Evolutionary conservation across 345 rosid genomes (phyloP).

Genomic region (Nephelium lappaceum): DNA sequence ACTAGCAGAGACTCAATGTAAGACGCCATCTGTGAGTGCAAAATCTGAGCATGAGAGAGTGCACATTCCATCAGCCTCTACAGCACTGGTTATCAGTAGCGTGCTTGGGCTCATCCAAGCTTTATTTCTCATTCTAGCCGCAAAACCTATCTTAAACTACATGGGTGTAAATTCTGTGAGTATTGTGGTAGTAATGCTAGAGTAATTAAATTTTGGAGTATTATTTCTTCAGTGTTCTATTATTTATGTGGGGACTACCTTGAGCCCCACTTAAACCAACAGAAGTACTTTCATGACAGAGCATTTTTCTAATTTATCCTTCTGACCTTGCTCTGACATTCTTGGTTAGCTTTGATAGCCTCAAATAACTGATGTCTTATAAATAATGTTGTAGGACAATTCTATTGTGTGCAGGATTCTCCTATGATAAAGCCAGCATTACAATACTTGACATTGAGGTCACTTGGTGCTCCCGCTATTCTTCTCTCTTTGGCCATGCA

Average conservation of each 20-base stretch:
- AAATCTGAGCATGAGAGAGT: slow-evolving; percentile 35
- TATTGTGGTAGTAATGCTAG: background rate
- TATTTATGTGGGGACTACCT: background rate
- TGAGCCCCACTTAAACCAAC: background rate
- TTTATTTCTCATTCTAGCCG: slow-evolving; percentile 61
- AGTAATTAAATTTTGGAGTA: background rate
- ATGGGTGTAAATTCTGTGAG: slow-evolving; percentile 85
- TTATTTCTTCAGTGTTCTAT: background rate
- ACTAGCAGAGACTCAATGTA: slow-evolving; percentile 24
- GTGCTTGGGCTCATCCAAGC: slow-evolving; percentile 81
- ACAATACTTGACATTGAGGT: slow-evolving; percentile 69
- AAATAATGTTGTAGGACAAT: background rate
- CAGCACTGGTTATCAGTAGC: slow-evolving; percentile 73
- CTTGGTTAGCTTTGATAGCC: background rate
- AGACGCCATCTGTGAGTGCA: slow-evolving; percentile 42
- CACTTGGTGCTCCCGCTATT: slow-evolving; percentile 91
- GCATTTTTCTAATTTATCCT: background rate
- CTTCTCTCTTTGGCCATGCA: slow-evolving; percentile 95
- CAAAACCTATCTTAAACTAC: slow-evolving; percentile 54
- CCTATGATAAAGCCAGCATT: slow-evolving; percentile 71
- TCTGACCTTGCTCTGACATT: too few relatives aligned
- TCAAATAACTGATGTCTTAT: background rate
- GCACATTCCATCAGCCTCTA: slow-evolving; percentile 84
- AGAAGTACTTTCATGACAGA: background rate
- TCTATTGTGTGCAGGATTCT: slow-evolving; percentile 47